Base-by-base conservation (phyloP, 768 basidiomycete species). In the Auriscalpium microsporum region DNA sequence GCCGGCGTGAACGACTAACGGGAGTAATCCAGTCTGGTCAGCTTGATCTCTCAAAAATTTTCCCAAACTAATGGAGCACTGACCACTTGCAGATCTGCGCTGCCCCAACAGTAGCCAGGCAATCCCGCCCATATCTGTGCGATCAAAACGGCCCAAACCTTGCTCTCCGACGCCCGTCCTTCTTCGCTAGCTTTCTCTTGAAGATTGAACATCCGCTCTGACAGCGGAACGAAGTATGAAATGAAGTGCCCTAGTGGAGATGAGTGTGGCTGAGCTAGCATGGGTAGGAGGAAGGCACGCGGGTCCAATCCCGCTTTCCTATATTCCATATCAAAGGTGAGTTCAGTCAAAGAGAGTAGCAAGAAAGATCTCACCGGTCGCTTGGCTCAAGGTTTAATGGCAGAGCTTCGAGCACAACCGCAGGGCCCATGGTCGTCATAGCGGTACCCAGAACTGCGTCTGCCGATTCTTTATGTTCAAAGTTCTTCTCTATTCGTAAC, bases 121-220 rank as follows among this genome's bases (percentile, higher is more conserved):
- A 98, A 78, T 23, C 94, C 90, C 23, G 82, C 76, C 96, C 96
- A 99, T 17, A 95, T 82, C 69, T 99, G 96, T 10, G 86, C 84
- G 21, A 97, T 84, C 46, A 98, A 78, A 10, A 95, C 93, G 60
- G 83, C 88, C 91, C 93, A 99, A 38, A 98, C 85, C 70, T 98
- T 99, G 13, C 87, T 89, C 69, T 98, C 94, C 0, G 88, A 84
- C 50, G 78, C 79, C 38, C 84, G 81, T 11, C 80, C 82, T 53
- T 85, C 86, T 8, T 76, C 72, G 59, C 90, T 89, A 0, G 92
- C 88, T 14, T 79, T 84, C 57, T 88, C 83, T 65, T 94, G 89
- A 38, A 90, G 71, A 64, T 91, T 81, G 65, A 98, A 99, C 79
- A 98, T 86, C 16, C 84, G 78, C 69, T 97, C 94, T 48, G 94